phyloP scores from a whole-genome alignment of 1,284 basidiomycete genomes.

The Trichosporon ovoides region DNA sequence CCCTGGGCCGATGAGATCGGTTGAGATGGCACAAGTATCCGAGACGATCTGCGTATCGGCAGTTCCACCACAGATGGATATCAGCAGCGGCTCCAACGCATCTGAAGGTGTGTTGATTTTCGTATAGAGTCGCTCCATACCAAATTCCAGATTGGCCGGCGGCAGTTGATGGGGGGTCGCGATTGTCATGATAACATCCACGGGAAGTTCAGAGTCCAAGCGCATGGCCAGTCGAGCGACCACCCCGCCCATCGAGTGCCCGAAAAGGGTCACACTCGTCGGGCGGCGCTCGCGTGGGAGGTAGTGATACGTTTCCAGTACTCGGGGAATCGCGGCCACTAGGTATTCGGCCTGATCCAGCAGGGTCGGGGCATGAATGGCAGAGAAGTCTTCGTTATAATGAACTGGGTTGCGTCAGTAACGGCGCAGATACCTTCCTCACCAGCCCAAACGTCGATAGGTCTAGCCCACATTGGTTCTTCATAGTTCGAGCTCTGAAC shows the following conservation, averaged over 20 bases:
- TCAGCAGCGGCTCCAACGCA: slow-evolving; percentile 56
- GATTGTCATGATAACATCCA: slow-evolving; percentile 86
- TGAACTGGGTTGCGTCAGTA: slow-evolving; percentile 59
- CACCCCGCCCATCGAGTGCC: slow-evolving; percentile 97
- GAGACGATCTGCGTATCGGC: slow-evolving; percentile 90
- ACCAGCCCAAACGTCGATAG: slow-evolving; percentile 81
- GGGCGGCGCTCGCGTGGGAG: slow-evolving; percentile 40
- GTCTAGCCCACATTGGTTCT: slow-evolving; percentile 31
- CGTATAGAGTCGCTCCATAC: slow-evolving; percentile 71
- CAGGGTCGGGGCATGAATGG: slow-evolving; percentile 86
- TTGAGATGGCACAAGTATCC: slow-evolving; percentile 72
- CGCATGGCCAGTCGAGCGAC: slow-evolving; percentile 59
- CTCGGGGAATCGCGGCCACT: slow-evolving; percentile 64
- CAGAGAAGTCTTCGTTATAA: slow-evolving; percentile 95
- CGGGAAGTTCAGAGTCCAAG: slow-evolving; percentile 50
- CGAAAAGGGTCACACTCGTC: slow-evolving; percentile 64
- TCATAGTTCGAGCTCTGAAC: slow-evolving; percentile 1
- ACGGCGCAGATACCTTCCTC: slow-evolving; percentile 19
- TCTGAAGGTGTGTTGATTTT: slow-evolving; percentile 48
- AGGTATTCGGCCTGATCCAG: slow-evolving; percentile 76
- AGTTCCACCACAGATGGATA: slow-evolving; percentile 87
- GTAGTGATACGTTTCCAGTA: slow-evolving; percentile 65
- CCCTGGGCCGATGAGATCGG: slow-evolving; percentile 13
- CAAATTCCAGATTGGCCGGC: slow-evolving; percentile 71
- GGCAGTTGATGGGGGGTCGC: slow-evolving; percentile 86